Base-by-base conservation (phyloP, 176 grass and related monocot genomes). In the Canna indica region DNA sequence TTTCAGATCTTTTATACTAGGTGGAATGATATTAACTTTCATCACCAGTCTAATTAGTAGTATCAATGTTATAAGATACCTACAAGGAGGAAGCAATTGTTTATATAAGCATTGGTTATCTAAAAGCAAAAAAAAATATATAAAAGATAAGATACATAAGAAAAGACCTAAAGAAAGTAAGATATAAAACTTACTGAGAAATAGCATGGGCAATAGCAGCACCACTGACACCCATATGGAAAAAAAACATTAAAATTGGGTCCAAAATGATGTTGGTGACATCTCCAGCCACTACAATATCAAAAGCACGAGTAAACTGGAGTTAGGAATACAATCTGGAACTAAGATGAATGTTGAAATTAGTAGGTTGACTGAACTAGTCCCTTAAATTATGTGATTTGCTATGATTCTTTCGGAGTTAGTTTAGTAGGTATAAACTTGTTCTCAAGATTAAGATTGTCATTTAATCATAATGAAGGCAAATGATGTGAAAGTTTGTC, bases 181-280 rank as follows among this genome's bases (percentile, higher is more conserved):
- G 15, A 52, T 29, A 22, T 54, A 57, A 78, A 79, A 85, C 86
- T 78, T 88, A 99, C 94, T 99, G 94, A 73, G 94, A 90, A 81
- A 83, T 41, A 76, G 88, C 86, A 85, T 99, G 94, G 47, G 94
- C 84, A 84, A 99, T 86, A 15, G 94, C 94, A 75, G 94, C 94
- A 31, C 94, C 94, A 30, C 86, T 93, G 72, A 99, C 90, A 27
- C 88, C 88, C 81, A 99, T 82, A 63, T 80, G 81, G 34, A 79
- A 93, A 22, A 93, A 82, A 82, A 99, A 99, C 78, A 99, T 99
- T 77, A 99, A 80, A 83, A 99, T 90, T 41, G 95, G 95, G 38
- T 99, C 95, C 58, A 99, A 54, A 69, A 99, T 85, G 47, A 99
- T 93, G 67, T 99, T 99, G 65, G 78, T 50, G 14, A 82, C 86